Base-by-base conservation (phyloP, 192 early-diverging fungal genomes). In the Entomortierella beljakovae region DNA sequence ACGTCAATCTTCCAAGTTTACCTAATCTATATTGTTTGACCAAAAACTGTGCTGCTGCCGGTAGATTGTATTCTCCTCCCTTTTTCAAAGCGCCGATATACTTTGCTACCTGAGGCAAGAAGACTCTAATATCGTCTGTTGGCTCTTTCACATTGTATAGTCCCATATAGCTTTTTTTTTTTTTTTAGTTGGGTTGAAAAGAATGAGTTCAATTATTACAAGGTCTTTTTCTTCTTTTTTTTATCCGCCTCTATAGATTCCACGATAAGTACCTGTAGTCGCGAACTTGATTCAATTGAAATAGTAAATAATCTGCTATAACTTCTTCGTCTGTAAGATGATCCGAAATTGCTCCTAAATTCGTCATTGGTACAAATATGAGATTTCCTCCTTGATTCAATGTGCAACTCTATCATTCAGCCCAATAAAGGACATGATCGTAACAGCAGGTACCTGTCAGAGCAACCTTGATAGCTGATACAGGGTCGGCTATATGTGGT, bases 271-370 rank as follows among this genome's bases (percentile, higher is more conserved):
- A 90, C 84, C 85, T 81, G 43, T 83, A 79, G 4, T 68, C 75
- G 13, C 84, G 65, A 9, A 82, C 55, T 25, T 86, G 88, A 71
- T 98, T 98, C 48, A 99, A 85, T 20, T 89, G 82, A 81, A 90
- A 98, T 0, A 99, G 82, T 22, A 99, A 83, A 67, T 96, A 99
- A 75, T 98, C 97, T 5, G 91, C 95, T 50, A 99, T 90, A 43
- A 95, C 84, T 74, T 86, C 77, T 58, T 92, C 88, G 46, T 95
- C 94, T 3, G 91, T 90, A 40, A 96, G 84, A 62, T 92, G 86
- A 73, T 98, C 95, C 20, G 91, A 93, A 32, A 96, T 97, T 3
- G 93, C 92, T 40, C 86, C 81, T 83, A 50, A 1, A 5, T 52
- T 37, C 6, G n/a, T n/a, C n/a, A n/a, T n/a, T n/a, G n/a, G n/a